Evolutionary conservation across 441 rosid species (phyloP).

Genomic region (Syzygium syzygioides): DNA sequence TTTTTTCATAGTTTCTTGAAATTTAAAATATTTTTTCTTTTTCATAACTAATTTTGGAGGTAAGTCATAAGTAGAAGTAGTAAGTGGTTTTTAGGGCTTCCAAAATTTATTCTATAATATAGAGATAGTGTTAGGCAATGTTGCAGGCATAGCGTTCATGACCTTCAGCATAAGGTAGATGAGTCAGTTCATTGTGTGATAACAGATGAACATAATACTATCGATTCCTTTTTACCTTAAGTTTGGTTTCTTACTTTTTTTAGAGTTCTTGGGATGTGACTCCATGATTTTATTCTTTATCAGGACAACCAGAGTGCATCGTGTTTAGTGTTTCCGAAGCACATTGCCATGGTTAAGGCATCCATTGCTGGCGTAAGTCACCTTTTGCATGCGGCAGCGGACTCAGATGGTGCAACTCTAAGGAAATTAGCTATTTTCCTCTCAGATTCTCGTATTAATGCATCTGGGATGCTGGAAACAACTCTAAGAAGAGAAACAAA

Average conservation of each 20-base stretch:
- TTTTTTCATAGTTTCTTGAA: not conserved
- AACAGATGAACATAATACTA: not conserved
- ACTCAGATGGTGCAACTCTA: constrained; percentile 56
- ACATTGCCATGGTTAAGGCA: constrained; percentile 64
- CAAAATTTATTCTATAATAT: not conserved
- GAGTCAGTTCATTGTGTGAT: not conserved
- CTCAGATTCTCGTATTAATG: constrained; percentile 39
- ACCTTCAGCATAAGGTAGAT: not conserved
- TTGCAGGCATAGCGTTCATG: not conserved
- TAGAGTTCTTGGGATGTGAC: not conserved
- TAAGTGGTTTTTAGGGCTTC: not conserved
- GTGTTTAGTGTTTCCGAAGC: constrained; percentile 23
- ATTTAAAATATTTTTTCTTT: not conserved
- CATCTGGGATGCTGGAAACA: constrained; percentile 53
- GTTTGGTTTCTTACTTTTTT: not conserved
- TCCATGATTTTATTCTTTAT: constrained; percentile 1
- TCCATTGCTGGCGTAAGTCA: constrained; percentile 88
- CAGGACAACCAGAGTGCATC: constrained; percentile 27
- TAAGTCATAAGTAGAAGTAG: not conserved
- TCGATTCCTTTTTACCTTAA: not conserved
- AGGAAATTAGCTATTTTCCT: constrained; percentile 70
- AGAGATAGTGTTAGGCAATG: not conserved
- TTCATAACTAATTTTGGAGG: not conserved
- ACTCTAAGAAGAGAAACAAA: constrained; percentile 71
- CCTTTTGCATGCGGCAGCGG: constrained; percentile 56